Evolutionary conservation across 176 grass and related monocot species (phyloP).

Genomic region (Thalia dealbata): DNA sequence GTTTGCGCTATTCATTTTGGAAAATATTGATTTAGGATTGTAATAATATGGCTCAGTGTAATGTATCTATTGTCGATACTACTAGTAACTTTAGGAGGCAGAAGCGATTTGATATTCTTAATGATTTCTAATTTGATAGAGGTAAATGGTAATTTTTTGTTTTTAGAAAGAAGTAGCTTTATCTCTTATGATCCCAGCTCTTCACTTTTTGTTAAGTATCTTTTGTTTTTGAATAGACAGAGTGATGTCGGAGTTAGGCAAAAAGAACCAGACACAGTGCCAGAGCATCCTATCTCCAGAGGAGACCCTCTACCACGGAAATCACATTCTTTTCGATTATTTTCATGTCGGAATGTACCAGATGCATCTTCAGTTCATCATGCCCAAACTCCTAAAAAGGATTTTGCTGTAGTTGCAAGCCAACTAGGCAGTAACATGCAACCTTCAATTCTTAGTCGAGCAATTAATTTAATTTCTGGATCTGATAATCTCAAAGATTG

Average conservation of each 20-base stretch:
- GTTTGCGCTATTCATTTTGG: neutral
- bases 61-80: neutral
- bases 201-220: conserved; percentile 25
- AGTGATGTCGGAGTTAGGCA: conserved; percentile 60
- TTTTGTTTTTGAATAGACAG: conserved; percentile 96
- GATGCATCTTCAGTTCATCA: conserved; percentile 52
- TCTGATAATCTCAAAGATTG: conserved; percentile 61
- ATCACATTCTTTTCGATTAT: conserved; percentile 66
- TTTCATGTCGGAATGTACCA: conserved; percentile 65
- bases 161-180: neutral
- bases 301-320: conserved; percentile 35
- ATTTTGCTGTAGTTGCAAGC: conserved; percentile 30
- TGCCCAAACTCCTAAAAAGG: conserved; percentile 54
- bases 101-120: neutral
- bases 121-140: neutral
- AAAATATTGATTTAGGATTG: neutral
- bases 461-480: conserved; percentile 57
- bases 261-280: conserved; percentile 22
- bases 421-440: conserved; percentile 25
- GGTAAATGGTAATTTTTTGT: neutral
- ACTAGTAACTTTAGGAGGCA: neutral
- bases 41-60: neutral
- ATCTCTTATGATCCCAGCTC: neutral
- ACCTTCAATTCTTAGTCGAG: conserved; percentile 53
- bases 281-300: conserved; percentile 28